Evolutionary conservation across 495 filamentous ascomycete species (phyloP).

Genomic region (Penicillium coprophilum): DNA sequence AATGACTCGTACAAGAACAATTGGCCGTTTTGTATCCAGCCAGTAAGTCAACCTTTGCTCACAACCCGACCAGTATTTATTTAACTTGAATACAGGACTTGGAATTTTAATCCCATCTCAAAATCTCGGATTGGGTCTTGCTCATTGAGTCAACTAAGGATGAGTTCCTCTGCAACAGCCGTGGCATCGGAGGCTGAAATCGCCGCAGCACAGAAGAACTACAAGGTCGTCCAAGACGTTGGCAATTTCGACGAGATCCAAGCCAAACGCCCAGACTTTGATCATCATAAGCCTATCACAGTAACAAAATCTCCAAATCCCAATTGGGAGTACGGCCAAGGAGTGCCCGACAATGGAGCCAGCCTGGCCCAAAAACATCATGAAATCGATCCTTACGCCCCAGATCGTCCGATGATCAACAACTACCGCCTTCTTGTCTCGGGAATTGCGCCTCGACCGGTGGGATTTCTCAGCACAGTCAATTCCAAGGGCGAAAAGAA

Average conservation of each 20-base stretch:
- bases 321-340: conserved; percentile 68
- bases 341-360: conserved; percentile 58
- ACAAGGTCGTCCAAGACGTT: conserved; percentile 30
- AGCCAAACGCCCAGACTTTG: conserved; percentile 62
- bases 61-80: neutral
- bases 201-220: conserved; percentile 18
- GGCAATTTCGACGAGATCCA: conserved; percentile 70
- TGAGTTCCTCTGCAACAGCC: conserved; percentile 22
- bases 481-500: conserved; percentile 59
- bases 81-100: neutral
- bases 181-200: conserved; percentile 7
- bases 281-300: conserved; percentile 45
- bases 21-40: neutral
- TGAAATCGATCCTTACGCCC: conserved; percentile 74
- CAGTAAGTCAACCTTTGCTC: conserved; percentile 1
- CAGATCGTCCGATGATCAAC: conserved; percentile 58
- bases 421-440: conserved; percentile 92
- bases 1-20: conserved; percentile 2
- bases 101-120: neutral
- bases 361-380: conserved; percentile 56
- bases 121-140: neutral
- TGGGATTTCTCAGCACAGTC: conserved; percentile 57
- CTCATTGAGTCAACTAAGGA: conserved; percentile 1
- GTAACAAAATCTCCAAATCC: conserved; percentile 71
- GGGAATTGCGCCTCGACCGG: conserved; percentile 75